Evolutionary conservation across 768 basidiomycete species (phyloP), one percentile per base, ranked within the genome.

Genomic region (Fomitopsis pulvina): DNA sequence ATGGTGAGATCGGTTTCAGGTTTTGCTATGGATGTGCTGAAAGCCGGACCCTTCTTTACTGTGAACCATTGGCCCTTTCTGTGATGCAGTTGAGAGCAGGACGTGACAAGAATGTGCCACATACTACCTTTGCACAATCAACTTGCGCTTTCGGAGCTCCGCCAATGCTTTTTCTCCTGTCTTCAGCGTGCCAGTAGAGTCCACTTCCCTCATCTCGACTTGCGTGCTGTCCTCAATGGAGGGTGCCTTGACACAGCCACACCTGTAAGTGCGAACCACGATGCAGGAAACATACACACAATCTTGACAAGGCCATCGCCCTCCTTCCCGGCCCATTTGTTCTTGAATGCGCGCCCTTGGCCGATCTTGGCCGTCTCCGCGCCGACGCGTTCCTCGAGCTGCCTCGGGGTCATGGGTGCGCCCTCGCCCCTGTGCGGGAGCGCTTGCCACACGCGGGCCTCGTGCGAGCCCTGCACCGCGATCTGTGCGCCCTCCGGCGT

Each of bases 11-110:
- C 96, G 11, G 96, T 97, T 68, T 98, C 94, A 5, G 84, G 88
- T 70, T 96, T 97, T 39, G 85, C 82, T 4, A 86, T 87, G 16
- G 90, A 92, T 2, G 90, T 93, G 64, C 87, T 87, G 74, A 97
- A 99, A 40, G 81, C 76, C 4, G 79, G 53, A 2, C 96, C 96
- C 66, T 94, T 95, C 26, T 73, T 69, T 11, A 95, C 88, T 8
- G 84, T 79, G 74, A 93, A 99, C 85, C 93, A 96, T 65, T 95
- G 88, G 1, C 87, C 85, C 72, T 97, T 99, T 71, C 95, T 98
- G 61, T 10, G 21, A n/a, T n/a, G n/a, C n/a, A n/a, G 29, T 24
- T 26, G 25, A 27, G 21, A 46, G 24, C 16, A 29, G 42, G 25
- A 4, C 24, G 12, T 16, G 24, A 32, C 10, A 24, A 18, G 45